These are phyloP conservation scores for Paraconiothyrium brasiliense DNA, from an alignment of 2,329 filamentous ascomycete genomes.

Conservation along the genomic window DNA sequence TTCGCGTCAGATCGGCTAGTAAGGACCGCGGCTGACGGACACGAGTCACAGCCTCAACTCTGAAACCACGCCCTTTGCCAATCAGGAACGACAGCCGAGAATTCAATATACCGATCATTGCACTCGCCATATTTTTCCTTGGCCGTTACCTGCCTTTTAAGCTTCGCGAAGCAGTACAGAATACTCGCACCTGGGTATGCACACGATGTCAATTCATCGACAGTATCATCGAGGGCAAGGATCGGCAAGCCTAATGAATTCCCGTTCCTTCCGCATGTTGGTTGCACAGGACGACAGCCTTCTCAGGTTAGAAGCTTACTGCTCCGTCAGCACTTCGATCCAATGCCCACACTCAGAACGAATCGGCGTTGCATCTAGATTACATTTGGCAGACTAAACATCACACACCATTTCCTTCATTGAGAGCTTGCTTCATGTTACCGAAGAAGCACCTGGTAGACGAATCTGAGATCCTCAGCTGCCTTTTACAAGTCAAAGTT, in stretches of 20 bases:
- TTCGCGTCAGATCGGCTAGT: slow-evolving; percentile 43
- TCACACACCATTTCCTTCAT: slow-evolving; percentile 14
- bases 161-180: background rate
- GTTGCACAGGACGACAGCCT: slow-evolving; percentile 19
- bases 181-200: background rate
- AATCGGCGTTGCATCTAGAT: slow-evolving; percentile 40
- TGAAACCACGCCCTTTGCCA: slow-evolving; percentile 3
- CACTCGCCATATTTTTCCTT: background rate
- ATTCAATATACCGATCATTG: background rate
- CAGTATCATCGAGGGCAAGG: background rate
- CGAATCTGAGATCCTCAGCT: slow-evolving; percentile 8
- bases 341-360: slow-evolving; percentile 23
- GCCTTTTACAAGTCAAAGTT: background rate
- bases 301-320: slow-evolving; percentile 33
- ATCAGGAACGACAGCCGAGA: background rate
- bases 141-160: slow-evolving; percentile 3
- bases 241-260: slow-evolving; percentile 1
- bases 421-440: slow-evolving; percentile 12
- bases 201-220: background rate
- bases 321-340: slow-evolving; percentile 43
- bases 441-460: slow-evolving; percentile 1
- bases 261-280: background rate
- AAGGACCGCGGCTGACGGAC: slow-evolving; percentile 42
- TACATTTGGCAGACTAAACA: slow-evolving; percentile 13
- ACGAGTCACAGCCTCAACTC: slow-evolving; percentile 21